Base-by-base conservation (phyloP, 2,329 filamentous ascomycete genomes). In the Curvularia sp. region DNA sequence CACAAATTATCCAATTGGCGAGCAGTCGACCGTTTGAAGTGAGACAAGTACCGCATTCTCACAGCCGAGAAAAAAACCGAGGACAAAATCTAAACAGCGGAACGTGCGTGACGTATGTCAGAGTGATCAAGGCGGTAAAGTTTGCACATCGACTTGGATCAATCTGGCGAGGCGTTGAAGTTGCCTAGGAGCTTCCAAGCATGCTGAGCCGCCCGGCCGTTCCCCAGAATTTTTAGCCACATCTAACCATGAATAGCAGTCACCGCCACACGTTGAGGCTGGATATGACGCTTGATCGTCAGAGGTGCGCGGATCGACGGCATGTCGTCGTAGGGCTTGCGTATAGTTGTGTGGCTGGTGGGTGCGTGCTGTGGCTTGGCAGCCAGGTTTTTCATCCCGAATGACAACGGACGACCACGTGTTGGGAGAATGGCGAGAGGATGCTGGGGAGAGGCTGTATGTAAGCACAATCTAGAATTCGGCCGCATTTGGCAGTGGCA, bases 291-390 rank as follows among this genome's bases (percentile, higher is more conserved):
- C 20, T 51, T 55, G 46, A 47, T 48, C 22, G 41, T 22, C 15
- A 22, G 49, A 35, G 39, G 39, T 39, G 30, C n/a, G n/a, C 13
- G 24, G 41, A 50, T 50, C 52, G 22, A 41, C 55, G 28, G 44
- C 35, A 49, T 22, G 55, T 42, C 26, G 31, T 51, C 39, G 39
- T 47, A 30, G 28, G 49, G 57, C 55, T 66, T 63, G 63, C 63
- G 61, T 33, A 51, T 31, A 20, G 1, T 41, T 8, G 28, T 53
- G 50, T 57, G 55, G 53, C 49, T 58, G 44, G 38, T 59, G 53
- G 26, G 41, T 53, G 8, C 8, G 28, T 8, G 49, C 48, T 57
- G 43, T 43, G 44, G 6, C 55, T 24, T 24, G 28, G 44, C 15
- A n/a, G 55, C 49, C 55, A 57, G 48, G 49, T 42, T 47, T 30